Evolutionary conservation across 805 yeast genomes (phyloP).

Genomic region (Tetrapisispora fleetii): DNA sequence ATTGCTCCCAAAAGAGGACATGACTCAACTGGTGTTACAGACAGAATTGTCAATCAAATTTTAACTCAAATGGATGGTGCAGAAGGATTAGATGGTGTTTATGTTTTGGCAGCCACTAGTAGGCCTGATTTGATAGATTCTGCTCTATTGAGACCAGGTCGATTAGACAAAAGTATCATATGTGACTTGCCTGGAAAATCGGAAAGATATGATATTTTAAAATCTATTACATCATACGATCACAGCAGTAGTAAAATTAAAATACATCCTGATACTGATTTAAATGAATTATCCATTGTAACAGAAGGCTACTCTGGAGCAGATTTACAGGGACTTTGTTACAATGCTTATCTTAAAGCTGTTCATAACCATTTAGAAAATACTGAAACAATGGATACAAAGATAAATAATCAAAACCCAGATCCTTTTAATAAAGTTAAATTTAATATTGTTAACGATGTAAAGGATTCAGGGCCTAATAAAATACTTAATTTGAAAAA

Average conservation of each 20-base stretch:
- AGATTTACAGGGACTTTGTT: slow-evolving; percentile 84
- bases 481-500: neutral
- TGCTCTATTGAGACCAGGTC: slow-evolving; percentile 89
- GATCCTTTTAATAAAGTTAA: neutral
- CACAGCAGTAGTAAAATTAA: slow-evolving; percentile 31
- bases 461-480: neutral
- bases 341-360: slow-evolving; percentile 83
- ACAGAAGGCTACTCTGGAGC: slow-evolving; percentile 89
- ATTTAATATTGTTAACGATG: neutral
- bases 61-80: slow-evolving; percentile 99
- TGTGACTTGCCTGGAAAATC: slow-evolving; percentile 74
- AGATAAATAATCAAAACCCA: neutral
- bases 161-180: slow-evolving; percentile 83
- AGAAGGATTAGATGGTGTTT: slow-evolving; percentile 93
- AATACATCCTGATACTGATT: slow-evolving; percentile 39
- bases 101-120: slow-evolving; percentile 91
- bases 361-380: slow-evolving; percentile 55
- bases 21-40: slow-evolving; percentile 96
- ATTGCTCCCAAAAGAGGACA: slow-evolving; percentile 98
- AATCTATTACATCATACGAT: slow-evolving; percentile 17
- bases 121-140: slow-evolving; percentile 94
- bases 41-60: slow-evolving; percentile 93
- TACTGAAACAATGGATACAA: neutral
- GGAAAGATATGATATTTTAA: slow-evolving; percentile 66
- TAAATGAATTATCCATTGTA: slow-evolving; percentile 42